Base-by-base conservation (phyloP, 2,329 filamentous ascomycete genomes). In the Aspergillus spinulosporus region DNA sequence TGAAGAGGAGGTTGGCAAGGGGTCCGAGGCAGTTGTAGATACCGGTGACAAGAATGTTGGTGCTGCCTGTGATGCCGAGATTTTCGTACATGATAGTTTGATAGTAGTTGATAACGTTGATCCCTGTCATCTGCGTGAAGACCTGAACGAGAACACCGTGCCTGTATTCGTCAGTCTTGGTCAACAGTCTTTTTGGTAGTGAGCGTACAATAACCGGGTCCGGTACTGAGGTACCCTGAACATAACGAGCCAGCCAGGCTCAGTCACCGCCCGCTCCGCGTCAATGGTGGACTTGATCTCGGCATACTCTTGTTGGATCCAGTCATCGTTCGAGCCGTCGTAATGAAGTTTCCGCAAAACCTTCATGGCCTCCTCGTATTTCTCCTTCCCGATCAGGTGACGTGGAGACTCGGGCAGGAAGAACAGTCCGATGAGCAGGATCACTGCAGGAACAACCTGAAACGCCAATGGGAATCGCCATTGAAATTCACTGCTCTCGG, bases 81-180 rank as follows among this genome's bases (percentile, higher is more conserved):
- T 66, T 63, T 36, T 70, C 64, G 63, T 74, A 75, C 64, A 75
- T 72, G 57, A 70, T 70, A 5, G 70, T 76, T 58, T 73, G 73
- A 57, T 76, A 76, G 62, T 76, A 75, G 52, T 68, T 68, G 51
- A 69, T 52, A 3, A 57, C 49, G 39, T 57, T 57, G 37, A 57
- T 52, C 14, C 49, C 49, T 0, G 74, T 75, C 64, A 75, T 81
- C 60, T 88, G 85, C 46, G 85, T 84, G 62, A 88, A 85, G 57
- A 85, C 79, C 68, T 89, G 85, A 37, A 87, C 81, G 34, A 83
- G 71, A 42, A 81, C 81, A 21, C 83, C 86, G 58, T 87, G 82
- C 2, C 68, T 66, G 47, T 21, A 42, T n/a, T 26, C 11, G 29
- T 37, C 4, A 40, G 15, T 5, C 42, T 7, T n/a, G 32, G 5